Percentiles rank a stretch among this genome's conserved stretches.
Evolutionary conservation across 441 rosid genomes (phyloP).

Genomic region (Sinapis alba): DNA sequence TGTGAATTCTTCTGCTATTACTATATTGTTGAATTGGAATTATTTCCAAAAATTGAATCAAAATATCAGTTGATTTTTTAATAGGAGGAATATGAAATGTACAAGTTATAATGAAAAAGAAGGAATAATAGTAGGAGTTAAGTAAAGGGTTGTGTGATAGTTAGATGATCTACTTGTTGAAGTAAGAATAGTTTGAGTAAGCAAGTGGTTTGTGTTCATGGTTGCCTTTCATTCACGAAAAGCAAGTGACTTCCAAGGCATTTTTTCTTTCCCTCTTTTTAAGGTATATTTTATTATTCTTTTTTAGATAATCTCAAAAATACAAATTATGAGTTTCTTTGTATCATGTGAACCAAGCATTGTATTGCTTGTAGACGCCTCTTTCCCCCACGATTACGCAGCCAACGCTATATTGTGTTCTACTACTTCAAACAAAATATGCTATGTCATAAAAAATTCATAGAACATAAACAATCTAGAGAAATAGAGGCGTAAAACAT

Average conservation of each 20-base stretch:
- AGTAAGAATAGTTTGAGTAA: conserved; percentile 73
- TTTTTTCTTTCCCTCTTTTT: conserved; percentile 40
- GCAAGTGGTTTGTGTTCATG: conserved; percentile 74
- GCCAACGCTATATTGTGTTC: conserved; percentile 13
- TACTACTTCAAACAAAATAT: conserved; percentile 10
- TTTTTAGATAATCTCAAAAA: not conserved
- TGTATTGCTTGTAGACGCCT: conserved; percentile 26
- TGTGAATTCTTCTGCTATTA: conserved; percentile 46
- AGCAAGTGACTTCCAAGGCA: conserved; percentile 60
- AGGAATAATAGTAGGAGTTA: conserved; percentile 42
- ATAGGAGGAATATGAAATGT: conserved; percentile 32
- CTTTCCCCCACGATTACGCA: conserved; percentile 22
- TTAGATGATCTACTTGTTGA: conserved; percentile 56
- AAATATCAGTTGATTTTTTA: not conserved
- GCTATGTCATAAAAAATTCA: not conserved
- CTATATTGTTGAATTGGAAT: conserved; percentile 31
- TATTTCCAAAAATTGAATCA: conserved; percentile 21
- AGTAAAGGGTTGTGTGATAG: conserved; percentile 42
- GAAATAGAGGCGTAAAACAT: not conserved
- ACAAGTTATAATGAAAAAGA: conserved; percentile 25
- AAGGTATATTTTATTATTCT: conserved; percentile 17
- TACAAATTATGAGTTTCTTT: not conserved
- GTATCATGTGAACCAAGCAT: conserved; percentile 35
- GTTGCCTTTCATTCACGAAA: conserved; percentile 93
- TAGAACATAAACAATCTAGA: not conserved